Percentiles rank a stretch among this genome's conserved stretches.
Evolutionary conservation across 352 stramenopile genomes (phyloP).

Genomic region (Pythium aristosporum): DNA sequence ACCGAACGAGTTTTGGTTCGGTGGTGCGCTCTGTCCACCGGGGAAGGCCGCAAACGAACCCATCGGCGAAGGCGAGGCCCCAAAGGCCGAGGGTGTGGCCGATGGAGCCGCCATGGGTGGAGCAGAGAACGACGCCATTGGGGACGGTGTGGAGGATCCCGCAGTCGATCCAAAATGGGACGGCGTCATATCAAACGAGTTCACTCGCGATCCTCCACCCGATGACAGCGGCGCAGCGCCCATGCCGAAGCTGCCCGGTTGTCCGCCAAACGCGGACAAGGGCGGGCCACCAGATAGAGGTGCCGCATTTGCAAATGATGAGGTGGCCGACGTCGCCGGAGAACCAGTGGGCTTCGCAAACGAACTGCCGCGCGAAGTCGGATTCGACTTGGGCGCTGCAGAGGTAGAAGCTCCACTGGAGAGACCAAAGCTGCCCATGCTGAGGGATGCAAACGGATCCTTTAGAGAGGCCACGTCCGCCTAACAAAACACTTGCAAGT

Average conservation of each 20-base stretch:
- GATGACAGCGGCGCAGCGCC: constrained; percentile 14
- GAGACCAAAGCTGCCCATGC: constrained; percentile 54
- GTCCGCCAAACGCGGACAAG: constrained; percentile 5
- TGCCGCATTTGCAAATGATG: constrained; percentile 21
- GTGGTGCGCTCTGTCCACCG: constrained; percentile 27
- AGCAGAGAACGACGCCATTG: constrained; percentile 43
- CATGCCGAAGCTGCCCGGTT: constrained; percentile 20
- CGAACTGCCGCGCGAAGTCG: constrained; percentile 32
- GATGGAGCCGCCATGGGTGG: constrained; percentile 9
- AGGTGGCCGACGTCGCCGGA: constrained; percentile 15
- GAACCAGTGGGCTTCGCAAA: constrained; percentile 27
- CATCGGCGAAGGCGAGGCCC: constrained; percentile 26
- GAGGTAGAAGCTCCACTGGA: constrained; percentile 20
- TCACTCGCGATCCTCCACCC: constrained; percentile 30
- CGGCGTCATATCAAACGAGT: constrained; percentile 35
- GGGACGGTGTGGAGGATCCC: constrained; percentile 19
- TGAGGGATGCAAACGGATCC: constrained; percentile 75
- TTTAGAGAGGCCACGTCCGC: constrained; percentile 45
- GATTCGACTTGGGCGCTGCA: constrained; percentile 26
- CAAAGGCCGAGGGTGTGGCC: constrained; percentile 3
- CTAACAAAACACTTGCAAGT: background rate
- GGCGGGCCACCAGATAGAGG: constrained; percentile 16
- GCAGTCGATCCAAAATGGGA: constrained; percentile 24
- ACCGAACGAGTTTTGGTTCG: constrained; percentile 37
- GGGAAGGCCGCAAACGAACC: constrained; percentile 39